Evolutionary conservation across 805 yeast species (phyloP).

Genomic region (Saccharomycopsis sp.): DNA sequence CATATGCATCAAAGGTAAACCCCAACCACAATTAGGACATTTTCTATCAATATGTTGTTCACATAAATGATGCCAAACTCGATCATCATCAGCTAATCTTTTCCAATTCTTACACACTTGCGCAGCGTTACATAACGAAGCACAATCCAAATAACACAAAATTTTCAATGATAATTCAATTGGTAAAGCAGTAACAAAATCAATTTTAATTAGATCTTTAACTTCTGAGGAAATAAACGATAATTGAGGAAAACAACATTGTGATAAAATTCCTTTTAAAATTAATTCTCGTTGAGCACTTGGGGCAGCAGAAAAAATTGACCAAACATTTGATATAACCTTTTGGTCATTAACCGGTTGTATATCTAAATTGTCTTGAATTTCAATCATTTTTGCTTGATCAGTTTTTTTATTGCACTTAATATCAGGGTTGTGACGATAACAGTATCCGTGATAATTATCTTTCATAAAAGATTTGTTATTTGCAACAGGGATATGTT

Average conservation of each 20-base stretch:
- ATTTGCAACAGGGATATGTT: constrained; percentile 26
- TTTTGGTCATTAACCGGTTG: constrained; percentile 67
- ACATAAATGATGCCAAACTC: constrained; percentile 98
- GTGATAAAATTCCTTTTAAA: constrained; percentile 74
- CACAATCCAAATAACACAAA: constrained; percentile 84
- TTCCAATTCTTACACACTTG: constrained; percentile 89
- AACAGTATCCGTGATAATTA: constrained; percentile 68
- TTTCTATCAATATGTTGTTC: constrained; percentile 96
- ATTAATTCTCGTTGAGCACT: constrained; percentile 64
- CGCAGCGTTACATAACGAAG: constrained; percentile 88
- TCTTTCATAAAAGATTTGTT: constrained; percentile 34
- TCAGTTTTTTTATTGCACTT: constrained; percentile 66
- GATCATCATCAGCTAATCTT: constrained; percentile 84
- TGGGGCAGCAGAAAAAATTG: constrained; percentile 71
- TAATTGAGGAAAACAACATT: constrained; percentile 92
- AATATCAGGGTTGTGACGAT: constrained; percentile 87
- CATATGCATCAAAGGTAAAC: constrained; percentile 89
- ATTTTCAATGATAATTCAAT: constrained; percentile 79
- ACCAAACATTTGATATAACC: constrained; percentile 78
- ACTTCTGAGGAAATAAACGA: constrained; percentile 81
- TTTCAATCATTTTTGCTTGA: constrained; percentile 51
- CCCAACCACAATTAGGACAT: constrained; percentile 99
- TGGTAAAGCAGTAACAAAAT: constrained; percentile 80
- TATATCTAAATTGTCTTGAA: constrained; percentile 50
- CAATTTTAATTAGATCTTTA: constrained; percentile 73